Evolutionary conservation across 352 stramenopile species (phyloP).

Genomic region (Aphanomyces invadans): DNA sequence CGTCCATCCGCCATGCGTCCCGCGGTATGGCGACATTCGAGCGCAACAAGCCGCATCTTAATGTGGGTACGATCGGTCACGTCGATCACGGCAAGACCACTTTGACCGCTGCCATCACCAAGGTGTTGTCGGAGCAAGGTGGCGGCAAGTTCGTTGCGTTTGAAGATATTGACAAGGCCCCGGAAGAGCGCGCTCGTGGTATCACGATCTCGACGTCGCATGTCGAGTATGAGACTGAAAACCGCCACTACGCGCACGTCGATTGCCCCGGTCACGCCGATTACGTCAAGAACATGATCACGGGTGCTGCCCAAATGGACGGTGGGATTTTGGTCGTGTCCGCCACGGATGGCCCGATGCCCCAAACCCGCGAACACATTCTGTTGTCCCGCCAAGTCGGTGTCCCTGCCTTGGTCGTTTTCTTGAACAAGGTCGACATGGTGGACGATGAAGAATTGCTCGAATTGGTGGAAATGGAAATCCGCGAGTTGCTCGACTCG

Average conservation of each 20-base stretch:
- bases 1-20: not conserved
- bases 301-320: slow-evolving; percentile 94
- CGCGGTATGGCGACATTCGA: slow-evolving; percentile 51
- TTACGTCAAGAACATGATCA: slow-evolving; percentile 99
- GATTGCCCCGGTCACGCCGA: slow-evolving; percentile 95
- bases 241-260: slow-evolving; percentile 93
- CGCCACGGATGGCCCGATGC: slow-evolving; percentile 92
- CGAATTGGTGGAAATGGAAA: slow-evolving; percentile 93
- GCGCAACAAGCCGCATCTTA: slow-evolving; percentile 92
- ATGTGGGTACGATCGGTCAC: slow-evolving; percentile 97
- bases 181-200: slow-evolving; percentile 91
- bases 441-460: slow-evolving; percentile 91
- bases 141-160: slow-evolving; percentile 81
- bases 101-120: slow-evolving; percentile 95
- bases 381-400: slow-evolving; percentile 90
- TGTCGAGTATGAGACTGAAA: slow-evolving; percentile 91
- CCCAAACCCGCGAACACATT: slow-evolving; percentile 96
- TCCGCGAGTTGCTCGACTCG: slow-evolving; percentile 90
- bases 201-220: slow-evolving; percentile 86
- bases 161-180: slow-evolving; percentile 94
- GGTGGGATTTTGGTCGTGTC: slow-evolving; percentile 87
- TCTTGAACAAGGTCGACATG: slow-evolving; percentile 96
- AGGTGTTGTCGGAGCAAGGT: slow-evolving; percentile 68
- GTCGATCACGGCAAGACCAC: slow-evolving; percentile 98
- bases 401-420: slow-evolving; percentile 89